Evolutionary conservation across 345 rosid genomes (phyloP), one percentile per base, ranked within the genome.

Genomic region (Gossypium arboreum): DNA sequence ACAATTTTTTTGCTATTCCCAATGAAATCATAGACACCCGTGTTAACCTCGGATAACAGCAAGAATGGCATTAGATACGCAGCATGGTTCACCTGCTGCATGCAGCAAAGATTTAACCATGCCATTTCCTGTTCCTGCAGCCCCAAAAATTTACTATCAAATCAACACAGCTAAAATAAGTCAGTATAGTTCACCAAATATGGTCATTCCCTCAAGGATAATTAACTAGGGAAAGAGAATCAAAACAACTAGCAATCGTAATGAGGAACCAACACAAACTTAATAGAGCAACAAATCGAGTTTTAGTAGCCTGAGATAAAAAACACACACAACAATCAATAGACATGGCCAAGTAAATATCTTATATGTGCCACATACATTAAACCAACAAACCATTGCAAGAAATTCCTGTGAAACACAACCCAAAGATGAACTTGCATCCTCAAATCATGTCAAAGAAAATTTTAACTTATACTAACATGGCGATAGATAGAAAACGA

Each of bases 101-200:
- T 90, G 90, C 77, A 95, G 79, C 79, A 89, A 76, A 47, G 99
- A 95, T 74, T 93, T 95, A 50, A 73, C 91, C 99, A 95, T 91
- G 75, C 99, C 99, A 81, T 95, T 95, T 72, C 90, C 91, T 17
- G 97, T 95, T 76, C 99, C 98, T 95, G 84, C 75, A 81, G 58
- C 76, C 78, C 54, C 34, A 47, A 48, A 61, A 16, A 61, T 17
- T 25, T 25, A 15, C 34, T 0, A 62, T 73, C 25, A 48, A 58
- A 25, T 47, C 48, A 67, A 75, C 45, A 43, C 45, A 15, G 57
- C 27, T 41, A 44, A 15, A 41, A n/a, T 15, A 48, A 47, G 8
- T 43, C 7, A 43, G 2, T 3, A 43, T 17, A 45, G 12, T 66
- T 20, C 4, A 2, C 7, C 54, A 66, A 12, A 18, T 15, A 69